phyloP scores from a whole-genome alignment of 2,329 filamentous ascomycete genomes.

The Ophiostoma sp. region DNA sequence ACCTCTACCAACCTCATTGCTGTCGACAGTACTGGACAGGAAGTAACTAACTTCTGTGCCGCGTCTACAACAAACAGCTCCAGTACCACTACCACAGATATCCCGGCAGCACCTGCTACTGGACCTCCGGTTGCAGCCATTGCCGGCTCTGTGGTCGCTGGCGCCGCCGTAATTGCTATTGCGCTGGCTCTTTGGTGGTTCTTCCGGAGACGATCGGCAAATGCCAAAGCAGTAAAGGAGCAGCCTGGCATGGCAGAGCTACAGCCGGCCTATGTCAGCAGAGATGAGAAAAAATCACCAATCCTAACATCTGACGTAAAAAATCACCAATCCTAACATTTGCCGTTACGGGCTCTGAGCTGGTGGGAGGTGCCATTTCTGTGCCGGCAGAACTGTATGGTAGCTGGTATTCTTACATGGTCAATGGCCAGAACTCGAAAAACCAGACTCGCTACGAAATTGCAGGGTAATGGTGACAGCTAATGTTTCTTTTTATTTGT shows the following conservation, averaged over 20 bases:
- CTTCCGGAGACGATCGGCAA: neutral
- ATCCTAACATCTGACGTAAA: neutral
- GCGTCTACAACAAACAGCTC: conserved; percentile 13
- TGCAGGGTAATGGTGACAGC: neutral
- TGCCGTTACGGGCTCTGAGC: neutral
- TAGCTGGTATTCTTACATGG: neutral
- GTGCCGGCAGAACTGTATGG: neutral
- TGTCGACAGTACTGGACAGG: conserved; percentile 20
- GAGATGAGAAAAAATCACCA: neutral
- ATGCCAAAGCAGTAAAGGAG: neutral
- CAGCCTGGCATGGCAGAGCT: neutral
- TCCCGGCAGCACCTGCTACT: neutral
- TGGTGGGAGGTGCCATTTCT: neutral
- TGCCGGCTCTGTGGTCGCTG: neutral
- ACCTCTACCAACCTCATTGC: conserved; percentile 21
- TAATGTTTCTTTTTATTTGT: neutral
- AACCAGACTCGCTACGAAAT: neutral
- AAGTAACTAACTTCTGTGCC: conserved; percentile 1
- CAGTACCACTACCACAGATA: neutral
- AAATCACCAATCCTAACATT: neutral
- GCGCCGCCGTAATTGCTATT: neutral
- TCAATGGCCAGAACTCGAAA: neutral
- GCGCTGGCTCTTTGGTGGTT: neutral
- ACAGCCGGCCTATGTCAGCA: neutral
- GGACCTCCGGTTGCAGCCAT: neutral